phyloP scores from a whole-genome alignment of 371 early-diverging fungal genomes.

The Fennellomyces sp. region DNA sequence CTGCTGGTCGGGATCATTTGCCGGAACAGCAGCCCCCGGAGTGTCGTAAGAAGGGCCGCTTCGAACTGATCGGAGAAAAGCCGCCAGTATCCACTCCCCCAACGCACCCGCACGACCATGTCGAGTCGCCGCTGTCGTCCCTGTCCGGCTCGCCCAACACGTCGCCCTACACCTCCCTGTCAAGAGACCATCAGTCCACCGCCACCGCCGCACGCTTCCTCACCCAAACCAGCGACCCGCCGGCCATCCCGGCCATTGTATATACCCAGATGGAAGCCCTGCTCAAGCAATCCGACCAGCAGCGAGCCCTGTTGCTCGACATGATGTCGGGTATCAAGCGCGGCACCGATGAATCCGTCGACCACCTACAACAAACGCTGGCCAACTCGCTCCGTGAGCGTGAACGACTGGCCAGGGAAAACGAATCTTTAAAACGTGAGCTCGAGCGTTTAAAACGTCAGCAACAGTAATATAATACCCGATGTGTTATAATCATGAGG shows the following conservation, averaged over 20 bases:
- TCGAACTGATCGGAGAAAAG: conserved; percentile 39
- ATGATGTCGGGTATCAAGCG: conserved; percentile 8
- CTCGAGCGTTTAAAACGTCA: conserved; percentile 38
- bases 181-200: conserved; percentile 25
- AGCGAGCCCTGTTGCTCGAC: conserved; percentile 35
- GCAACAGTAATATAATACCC: background rate
- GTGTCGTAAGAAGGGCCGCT: conserved; percentile 48
- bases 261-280: conserved; percentile 37
- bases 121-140: conserved; percentile 12
- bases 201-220: background rate
- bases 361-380: conserved; percentile 48
- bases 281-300: conserved; percentile 36
- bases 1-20: conserved; percentile 5
- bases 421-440: conserved; percentile 49
- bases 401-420: conserved; percentile 55
- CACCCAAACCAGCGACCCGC: background rate
- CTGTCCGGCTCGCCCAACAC: conserved; percentile 22
- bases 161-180: conserved; percentile 29
- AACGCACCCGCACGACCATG: background rate
- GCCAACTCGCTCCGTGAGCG: conserved; percentile 50
- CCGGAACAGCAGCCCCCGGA: background rate
- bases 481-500: background rate
- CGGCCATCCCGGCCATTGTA: conserved; percentile 11
- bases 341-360: conserved; percentile 5
- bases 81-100: background rate